Percentiles rank a stretch among this genome's conserved stretches.
phyloP scores from a whole-genome alignment of 805 yeast genomes.

The Alloascoidea hylecoeti region DNA sequence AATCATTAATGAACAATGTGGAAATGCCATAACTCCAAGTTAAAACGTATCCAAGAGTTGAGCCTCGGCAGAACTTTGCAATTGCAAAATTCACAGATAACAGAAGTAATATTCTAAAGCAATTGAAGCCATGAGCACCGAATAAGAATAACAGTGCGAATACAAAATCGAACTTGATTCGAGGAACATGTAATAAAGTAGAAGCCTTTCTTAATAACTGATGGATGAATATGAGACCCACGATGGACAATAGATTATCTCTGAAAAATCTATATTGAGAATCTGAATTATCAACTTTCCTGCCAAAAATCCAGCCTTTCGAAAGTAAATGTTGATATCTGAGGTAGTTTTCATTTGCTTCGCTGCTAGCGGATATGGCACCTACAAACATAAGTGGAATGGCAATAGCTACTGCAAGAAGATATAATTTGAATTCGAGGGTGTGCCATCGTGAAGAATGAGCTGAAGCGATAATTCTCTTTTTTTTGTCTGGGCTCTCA shows the following conservation, averaged over 20 bases:
- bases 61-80: slow-evolving; percentile 7
- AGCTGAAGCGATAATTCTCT: slow-evolving; percentile 12
- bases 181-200: slow-evolving; percentile 12
- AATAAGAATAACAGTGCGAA: slow-evolving; percentile 59
- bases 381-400: slow-evolving; percentile 78
- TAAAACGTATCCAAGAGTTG: slow-evolving; percentile 9
- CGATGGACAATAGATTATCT: slow-evolving; percentile 54
- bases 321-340: slow-evolving; percentile 45
- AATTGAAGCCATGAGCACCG: slow-evolving; percentile 72
- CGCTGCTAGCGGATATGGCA: slow-evolving; percentile 70
- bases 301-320: slow-evolving; percentile 82
- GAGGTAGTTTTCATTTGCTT: slow-evolving; percentile 59
- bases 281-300: slow-evolving; percentile 89
- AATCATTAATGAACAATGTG: slow-evolving; percentile 67
- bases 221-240: slow-evolving; percentile 43
- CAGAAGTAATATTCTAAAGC: slow-evolving; percentile 46
- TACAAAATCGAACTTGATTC: slow-evolving; percentile 53
- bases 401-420: slow-evolving; percentile 43
- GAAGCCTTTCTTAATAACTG: slow-evolving; percentile 27
- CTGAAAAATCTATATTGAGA: slow-evolving; percentile 80
- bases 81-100: slow-evolving; percentile 37
- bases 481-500: slow-evolving; percentile 14
- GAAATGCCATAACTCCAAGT: slow-evolving; percentile 77
- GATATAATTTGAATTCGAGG: slow-evolving; percentile 59
- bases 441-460: slow-evolving; percentile 56